These are phyloP conservation scores for Epicoccum sorghinum DNA, from an alignment of 2,329 filamentous ascomycete species.

Conservation along the genomic window DNA sequence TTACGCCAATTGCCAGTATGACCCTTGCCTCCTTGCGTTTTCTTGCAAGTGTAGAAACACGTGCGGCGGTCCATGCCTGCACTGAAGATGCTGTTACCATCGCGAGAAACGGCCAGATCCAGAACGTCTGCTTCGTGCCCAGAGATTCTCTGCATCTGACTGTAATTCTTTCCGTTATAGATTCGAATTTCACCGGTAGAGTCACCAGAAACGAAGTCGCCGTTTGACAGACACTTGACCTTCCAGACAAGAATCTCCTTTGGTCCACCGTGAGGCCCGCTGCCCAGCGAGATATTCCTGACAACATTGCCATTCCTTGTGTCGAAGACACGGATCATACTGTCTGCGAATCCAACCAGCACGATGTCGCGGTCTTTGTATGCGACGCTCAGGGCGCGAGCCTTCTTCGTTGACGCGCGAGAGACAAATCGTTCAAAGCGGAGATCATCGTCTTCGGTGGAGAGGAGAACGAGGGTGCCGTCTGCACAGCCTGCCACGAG, in stretches of 20 bases:
- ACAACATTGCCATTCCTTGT: conserved; percentile 77
- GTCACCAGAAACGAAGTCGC: conserved; percentile 92
- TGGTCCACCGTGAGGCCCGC: conserved; percentile 74
- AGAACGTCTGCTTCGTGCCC: conserved; percentile 89
- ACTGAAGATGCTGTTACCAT: conserved; percentile 83
- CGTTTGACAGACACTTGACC: conserved; percentile 83
- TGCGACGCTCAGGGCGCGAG: conserved; percentile 86
- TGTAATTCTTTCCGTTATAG: conserved; percentile 93
- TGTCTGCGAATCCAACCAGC: conserved; percentile 93
- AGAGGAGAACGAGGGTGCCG: conserved; percentile 85
- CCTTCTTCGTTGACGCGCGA: conserved; percentile 79
- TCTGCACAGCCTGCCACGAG: conserved; percentile 90
- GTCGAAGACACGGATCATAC: conserved; percentile 90
- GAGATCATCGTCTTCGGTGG: conserved; percentile 82
- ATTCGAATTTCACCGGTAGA: conserved; percentile 92
- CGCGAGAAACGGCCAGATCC: conserved; percentile 79
- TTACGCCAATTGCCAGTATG: conserved; percentile 73
- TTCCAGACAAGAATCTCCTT: conserved; percentile 93
- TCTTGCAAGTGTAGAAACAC: conserved; percentile 70
- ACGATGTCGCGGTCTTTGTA: conserved; percentile 85
- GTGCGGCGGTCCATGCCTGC: conserved; percentile 91
- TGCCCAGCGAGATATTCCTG: conserved; percentile 83
- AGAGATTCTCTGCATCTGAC: conserved; percentile 82
- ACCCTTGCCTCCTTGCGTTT: conserved; percentile 31
- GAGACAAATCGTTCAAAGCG: conserved; percentile 78